phyloP scores from a whole-genome alignment of 2,329 filamentous ascomycete species.

The Immersiporthe knoxdaviesiana region DNA sequence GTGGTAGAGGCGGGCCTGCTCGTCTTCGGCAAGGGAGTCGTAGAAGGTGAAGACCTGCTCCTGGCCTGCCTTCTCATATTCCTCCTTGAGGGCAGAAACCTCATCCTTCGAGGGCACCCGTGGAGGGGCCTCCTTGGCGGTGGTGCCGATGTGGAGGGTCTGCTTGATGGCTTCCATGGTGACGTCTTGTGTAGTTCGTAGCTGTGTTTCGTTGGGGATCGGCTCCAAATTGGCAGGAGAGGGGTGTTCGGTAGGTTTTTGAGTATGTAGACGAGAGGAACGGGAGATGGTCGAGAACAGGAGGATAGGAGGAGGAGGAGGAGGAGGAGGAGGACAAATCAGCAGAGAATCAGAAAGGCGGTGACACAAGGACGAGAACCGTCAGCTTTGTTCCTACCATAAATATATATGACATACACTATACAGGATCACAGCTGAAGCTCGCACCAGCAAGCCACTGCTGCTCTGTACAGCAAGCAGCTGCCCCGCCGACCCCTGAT shows the following conservation, averaged over 20 bases:
- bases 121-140: constrained; percentile 39
- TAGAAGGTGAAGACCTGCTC: constrained; percentile 87
- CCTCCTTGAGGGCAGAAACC: constrained; percentile 68
- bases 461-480: neutral
- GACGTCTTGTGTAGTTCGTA: constrained; percentile 12
- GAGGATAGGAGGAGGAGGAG: neutral
- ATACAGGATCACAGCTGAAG: constrained; percentile 20
- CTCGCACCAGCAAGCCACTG: constrained; percentile 11
- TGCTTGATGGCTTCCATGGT: constrained; percentile 52
- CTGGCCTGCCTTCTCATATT: constrained; percentile 75
- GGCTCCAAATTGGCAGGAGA: neutral
- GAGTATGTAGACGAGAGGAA: neutral
- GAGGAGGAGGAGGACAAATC: constrained; percentile 5
- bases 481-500: constrained; percentile 21
- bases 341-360: constrained; percentile 9
- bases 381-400: constrained; percentile 25
- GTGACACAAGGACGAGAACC: constrained; percentile 13
- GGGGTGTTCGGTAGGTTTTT: neutral
- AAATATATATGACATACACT: constrained; percentile 26
- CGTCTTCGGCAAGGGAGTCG: constrained; percentile 72
- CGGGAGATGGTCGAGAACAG: neutral
- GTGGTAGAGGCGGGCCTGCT: constrained; percentile 78
- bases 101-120: constrained; percentile 66
- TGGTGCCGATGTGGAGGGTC: constrained; percentile 43
- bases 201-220: neutral